These are phyloP conservation scores for Fusarium zealandicum DNA, from an alignment of 2,329 filamentous ascomycete species.

Conservation along the genomic window DNA sequence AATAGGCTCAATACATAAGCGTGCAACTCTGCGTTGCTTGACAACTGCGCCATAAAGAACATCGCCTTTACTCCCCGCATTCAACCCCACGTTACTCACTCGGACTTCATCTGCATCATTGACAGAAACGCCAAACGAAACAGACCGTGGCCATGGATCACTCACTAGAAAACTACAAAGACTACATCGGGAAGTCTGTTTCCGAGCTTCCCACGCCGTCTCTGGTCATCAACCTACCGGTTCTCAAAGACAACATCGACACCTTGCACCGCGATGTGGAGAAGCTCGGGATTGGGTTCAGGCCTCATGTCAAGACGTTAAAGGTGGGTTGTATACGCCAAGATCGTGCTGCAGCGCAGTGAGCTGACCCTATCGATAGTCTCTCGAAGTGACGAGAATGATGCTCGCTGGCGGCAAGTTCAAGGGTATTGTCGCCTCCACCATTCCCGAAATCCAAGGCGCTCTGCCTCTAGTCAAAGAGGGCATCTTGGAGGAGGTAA, in stretches of 20 bases:
- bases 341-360: neutral
- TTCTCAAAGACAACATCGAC: constrained; percentile 49
- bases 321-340: constrained; percentile 43
- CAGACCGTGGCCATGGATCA: constrained; percentile 32
- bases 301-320: constrained; percentile 55
- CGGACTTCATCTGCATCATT: too few species aligned
- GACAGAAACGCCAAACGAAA: too few species aligned
- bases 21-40: neutral
- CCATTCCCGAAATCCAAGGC: constrained; percentile 50
- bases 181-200: constrained; percentile 46
- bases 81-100: neutral
- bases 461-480: constrained; percentile 49
- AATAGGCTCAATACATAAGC: neutral
- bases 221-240: constrained; percentile 48
- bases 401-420: constrained; percentile 51
- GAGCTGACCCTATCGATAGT: constrained; percentile 35
- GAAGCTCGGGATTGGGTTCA: constrained; percentile 47
- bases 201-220: constrained; percentile 50
- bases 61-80: neutral
- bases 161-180: constrained; percentile 42
- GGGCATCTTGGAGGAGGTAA: constrained; percentile 50
- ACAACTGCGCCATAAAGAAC: neutral
- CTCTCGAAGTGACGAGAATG: constrained; percentile 48
- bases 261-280: constrained; percentile 50
- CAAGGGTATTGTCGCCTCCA: constrained; percentile 50